phyloP scores from a whole-genome alignment of 768 basidiomycete species.

The Rhodotorula kratochvilovae region DNA sequence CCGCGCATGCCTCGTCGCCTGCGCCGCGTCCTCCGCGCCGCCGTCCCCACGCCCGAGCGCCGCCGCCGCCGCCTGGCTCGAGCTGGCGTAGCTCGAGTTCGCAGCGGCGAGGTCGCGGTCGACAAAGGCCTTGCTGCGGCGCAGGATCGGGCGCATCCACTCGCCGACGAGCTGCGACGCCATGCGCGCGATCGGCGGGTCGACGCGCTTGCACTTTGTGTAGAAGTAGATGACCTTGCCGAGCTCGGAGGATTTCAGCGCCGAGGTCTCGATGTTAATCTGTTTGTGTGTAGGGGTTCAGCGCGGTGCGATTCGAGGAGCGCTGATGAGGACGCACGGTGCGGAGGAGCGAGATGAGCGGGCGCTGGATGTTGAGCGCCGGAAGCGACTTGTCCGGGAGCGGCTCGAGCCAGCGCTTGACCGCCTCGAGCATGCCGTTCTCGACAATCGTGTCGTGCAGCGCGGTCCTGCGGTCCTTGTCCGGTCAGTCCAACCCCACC shows the following conservation, averaged over 20 bases:
- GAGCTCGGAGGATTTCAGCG: constrained; percentile 83
- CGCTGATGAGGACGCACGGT: constrained; percentile 50
- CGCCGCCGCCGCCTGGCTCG: constrained; percentile 66
- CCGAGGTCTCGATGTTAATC: constrained; percentile 86
- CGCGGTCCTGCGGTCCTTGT: constrained; percentile 53
- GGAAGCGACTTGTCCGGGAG: constrained; percentile 87
- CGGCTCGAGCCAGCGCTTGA: constrained; percentile 87
- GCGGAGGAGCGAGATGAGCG: constrained; percentile 73
- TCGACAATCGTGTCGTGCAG: constrained; percentile 89
- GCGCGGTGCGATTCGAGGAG: not conserved
- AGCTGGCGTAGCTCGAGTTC: constrained; percentile 56
- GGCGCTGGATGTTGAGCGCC: constrained; percentile 88
- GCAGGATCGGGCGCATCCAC: constrained; percentile 90
- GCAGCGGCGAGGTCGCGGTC: constrained; percentile 60
- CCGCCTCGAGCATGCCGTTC: constrained; percentile 86
- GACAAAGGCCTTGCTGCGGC: constrained; percentile 53
- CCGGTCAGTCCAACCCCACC: too few species aligned
- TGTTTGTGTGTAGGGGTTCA: constrained; percentile 25
- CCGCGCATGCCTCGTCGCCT: constrained; percentile 68
- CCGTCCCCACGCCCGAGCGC: constrained; percentile 50
- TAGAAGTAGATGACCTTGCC: constrained; percentile 91
- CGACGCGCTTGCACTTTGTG: constrained; percentile 87
- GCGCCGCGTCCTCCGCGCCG: constrained; percentile 26
- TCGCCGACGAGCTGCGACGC: constrained; percentile 76
- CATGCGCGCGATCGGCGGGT: constrained; percentile 69